These are phyloP conservation scores for Nakataea oryzae DNA, from an alignment of 2,329 filamentous ascomycete genomes.

Conservation along the genomic window DNA sequence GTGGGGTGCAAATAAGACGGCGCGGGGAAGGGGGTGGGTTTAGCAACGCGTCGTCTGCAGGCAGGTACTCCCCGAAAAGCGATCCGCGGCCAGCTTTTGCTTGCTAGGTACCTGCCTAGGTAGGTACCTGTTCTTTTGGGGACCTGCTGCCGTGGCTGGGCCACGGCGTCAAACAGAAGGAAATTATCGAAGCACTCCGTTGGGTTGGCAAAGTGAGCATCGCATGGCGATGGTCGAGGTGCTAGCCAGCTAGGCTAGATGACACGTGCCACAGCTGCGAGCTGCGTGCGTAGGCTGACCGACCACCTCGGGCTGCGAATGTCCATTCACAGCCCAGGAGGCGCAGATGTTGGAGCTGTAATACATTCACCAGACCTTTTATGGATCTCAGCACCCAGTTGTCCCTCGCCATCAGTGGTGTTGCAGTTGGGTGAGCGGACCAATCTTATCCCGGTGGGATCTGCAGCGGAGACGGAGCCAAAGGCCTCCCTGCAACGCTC, in stretches of 20 bases:
- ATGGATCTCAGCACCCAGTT: too few relatives aligned
- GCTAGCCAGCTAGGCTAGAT: neutral
- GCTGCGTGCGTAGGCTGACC: neutral
- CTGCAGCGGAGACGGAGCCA: neutral
- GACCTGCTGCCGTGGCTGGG: too few relatives aligned
- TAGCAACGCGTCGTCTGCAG: neutral
- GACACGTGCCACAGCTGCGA: neutral
- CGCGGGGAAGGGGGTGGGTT: constrained; percentile 4
- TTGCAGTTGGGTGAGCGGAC: neutral
- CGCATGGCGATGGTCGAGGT: neutral
- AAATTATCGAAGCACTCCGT: too few relatives aligned
- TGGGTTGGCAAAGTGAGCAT: too few relatives aligned
- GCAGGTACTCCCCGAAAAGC: neutral
- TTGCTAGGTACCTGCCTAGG: too few relatives aligned
- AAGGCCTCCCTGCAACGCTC: neutral
- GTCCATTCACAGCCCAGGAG: neutral
- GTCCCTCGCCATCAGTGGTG: neutral
- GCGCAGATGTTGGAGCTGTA: neutral
- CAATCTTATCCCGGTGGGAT: neutral
- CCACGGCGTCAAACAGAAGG: too few relatives aligned
- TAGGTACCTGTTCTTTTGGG: too few relatives aligned
- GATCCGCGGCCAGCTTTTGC: neutral
- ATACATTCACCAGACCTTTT: neutral
- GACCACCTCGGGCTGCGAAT: neutral
- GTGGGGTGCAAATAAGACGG: constrained; percentile 1